Evolutionary conservation across 257 asterid species (phyloP).

Genomic region (Fraxinus anomala): DNA sequence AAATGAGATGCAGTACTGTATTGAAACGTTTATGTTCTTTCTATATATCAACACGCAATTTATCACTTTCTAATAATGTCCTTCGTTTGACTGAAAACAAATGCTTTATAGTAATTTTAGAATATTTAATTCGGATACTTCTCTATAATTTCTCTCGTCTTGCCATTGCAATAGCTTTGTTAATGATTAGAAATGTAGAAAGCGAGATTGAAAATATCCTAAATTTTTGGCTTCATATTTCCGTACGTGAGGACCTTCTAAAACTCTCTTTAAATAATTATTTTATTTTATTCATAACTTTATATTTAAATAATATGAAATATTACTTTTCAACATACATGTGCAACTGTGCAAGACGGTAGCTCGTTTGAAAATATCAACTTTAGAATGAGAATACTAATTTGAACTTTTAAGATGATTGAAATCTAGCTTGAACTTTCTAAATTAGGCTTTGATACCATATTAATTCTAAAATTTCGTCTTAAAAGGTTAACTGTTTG

Average conservation of each 20-base stretch:
- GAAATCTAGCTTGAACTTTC: not conserved
- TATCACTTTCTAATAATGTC: not conserved
- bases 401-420: too few species aligned
- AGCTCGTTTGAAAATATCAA: too few species aligned
- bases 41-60: not conserved
- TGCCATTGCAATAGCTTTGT: not conserved
- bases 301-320: too few species aligned
- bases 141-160: not conserved
- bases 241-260: not conserved
- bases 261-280: not conserved
- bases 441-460: too few species aligned
- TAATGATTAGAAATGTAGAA: not conserved
- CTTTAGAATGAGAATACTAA: too few species aligned
- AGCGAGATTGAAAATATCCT: not conserved
- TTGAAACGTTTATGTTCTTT: not conserved
- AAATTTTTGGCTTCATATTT: not conserved
- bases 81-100: not conserved
- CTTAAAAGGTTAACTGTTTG: not conserved
- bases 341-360: not conserved
- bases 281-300: too few species aligned
- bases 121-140: too few species aligned
- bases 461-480: too few species aligned
- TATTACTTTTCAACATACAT: not conserved
- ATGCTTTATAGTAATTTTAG: not conserved
- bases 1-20: not conserved